Conservation (phyloP, 1,139 yeast species). For the Candida smagusa region DNA sequence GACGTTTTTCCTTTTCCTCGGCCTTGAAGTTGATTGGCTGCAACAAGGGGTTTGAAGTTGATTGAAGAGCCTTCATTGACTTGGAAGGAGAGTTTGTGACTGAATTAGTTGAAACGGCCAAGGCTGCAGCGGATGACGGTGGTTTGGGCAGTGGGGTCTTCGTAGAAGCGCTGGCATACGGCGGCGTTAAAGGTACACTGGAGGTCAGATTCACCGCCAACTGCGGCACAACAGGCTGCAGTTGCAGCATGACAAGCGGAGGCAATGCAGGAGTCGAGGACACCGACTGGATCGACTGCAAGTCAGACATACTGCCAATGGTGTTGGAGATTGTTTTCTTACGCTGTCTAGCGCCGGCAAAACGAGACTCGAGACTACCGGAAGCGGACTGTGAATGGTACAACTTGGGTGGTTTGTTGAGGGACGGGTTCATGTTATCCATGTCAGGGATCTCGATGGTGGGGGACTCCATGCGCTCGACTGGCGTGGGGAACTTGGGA, state of each 20-base stretch:
- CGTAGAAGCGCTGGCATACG: conserved; percentile 21
- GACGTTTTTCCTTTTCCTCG: conserved; percentile 15
- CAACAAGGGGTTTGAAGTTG: conserved; percentile 46
- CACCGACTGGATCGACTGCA: not conserved
- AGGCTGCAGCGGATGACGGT: conserved; percentile 17
- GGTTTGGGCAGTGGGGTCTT: conserved; percentile 44
- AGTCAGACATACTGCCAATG: conserved; percentile 16
- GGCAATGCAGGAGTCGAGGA: conserved; percentile 2
- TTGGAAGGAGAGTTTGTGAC: conserved; percentile 44
- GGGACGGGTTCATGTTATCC: conserved; percentile 24
- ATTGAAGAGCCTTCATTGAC: conserved; percentile 53
- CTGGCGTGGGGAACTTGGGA: conserved; percentile 3
- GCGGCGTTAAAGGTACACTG: conserved; percentile 35
- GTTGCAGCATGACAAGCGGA: conserved; percentile 2
- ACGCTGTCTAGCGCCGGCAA: conserved; percentile 28
- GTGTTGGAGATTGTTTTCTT: conserved; percentile 43
- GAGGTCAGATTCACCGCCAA: not conserved
- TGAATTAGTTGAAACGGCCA: conserved; percentile 5
- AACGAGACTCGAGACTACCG: conserved; percentile 38
- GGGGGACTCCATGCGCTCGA: conserved; percentile 35
- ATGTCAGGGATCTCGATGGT: conserved; percentile 48
- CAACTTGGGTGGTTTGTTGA: conserved; percentile 20
- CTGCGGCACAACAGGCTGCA: conserved; percentile 1
- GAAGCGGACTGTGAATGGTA: conserved; percentile 51
- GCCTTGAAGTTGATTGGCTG: conserved; percentile 58